Percentiles rank a stretch among this genome's conserved stretches.
Evolutionary conservation across 192 early-diverging fungal species (phyloP).

Genomic region (Dissophora globulifera): DNA sequence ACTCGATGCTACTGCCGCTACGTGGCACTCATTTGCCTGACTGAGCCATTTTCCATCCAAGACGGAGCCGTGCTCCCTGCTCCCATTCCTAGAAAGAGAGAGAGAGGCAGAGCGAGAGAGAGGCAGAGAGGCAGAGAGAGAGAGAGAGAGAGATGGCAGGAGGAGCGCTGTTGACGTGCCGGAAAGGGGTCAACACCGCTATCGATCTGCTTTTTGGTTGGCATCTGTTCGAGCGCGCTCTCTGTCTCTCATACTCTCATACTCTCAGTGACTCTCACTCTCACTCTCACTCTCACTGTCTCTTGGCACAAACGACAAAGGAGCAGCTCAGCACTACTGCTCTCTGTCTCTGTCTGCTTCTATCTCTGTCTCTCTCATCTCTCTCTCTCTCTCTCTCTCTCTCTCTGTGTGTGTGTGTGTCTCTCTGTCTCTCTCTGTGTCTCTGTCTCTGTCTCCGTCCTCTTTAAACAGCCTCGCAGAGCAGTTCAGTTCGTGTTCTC

Average conservation of each 20-base stretch:
- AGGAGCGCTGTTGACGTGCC: neutral
- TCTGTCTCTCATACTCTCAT: no score
- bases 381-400: slow-evolving; percentile 2
- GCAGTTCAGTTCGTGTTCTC: no score
- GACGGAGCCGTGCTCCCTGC: no score
- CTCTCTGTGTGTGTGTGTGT: neutral
- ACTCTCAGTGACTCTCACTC: no score
- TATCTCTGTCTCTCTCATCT: neutral
- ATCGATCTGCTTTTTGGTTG: neutral
- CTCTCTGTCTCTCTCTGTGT: slow-evolving; percentile 3
- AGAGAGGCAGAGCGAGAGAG: no score
- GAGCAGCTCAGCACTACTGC: no score
- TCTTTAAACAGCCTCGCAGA: no score
- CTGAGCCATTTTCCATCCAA: no score
- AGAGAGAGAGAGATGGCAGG: neutral
- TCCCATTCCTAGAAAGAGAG: no score
- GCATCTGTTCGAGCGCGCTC: neutral
- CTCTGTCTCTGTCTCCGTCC: neutral
- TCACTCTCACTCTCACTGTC: neutral
- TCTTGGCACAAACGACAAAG: no score
- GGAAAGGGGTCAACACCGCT: neutral
- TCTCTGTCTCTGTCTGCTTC: neutral
- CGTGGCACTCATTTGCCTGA: no score
- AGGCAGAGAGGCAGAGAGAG: neutral
- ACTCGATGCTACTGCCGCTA: no score